Percentiles rank a stretch among this genome's conserved stretches.
phyloP scores from a whole-genome alignment of 2,329 filamentous ascomycete genomes.

The Zasmidium cellare region DNA sequence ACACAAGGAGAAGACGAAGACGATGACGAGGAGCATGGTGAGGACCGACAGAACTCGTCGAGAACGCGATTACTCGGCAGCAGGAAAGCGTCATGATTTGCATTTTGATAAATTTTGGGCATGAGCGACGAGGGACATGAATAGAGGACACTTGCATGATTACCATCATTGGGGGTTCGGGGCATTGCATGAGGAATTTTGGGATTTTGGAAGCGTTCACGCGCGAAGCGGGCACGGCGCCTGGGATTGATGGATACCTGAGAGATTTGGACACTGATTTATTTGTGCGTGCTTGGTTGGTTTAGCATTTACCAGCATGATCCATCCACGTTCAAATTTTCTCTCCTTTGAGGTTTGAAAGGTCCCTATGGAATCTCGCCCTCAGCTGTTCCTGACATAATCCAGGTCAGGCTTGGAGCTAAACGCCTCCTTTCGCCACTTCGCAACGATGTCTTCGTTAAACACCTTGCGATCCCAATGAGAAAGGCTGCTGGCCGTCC shows the following conservation, averaged over 20 bases:
- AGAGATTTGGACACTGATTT: not conserved
- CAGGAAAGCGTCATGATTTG: constrained; percentile 18
- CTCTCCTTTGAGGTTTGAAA: too few relatives aligned
- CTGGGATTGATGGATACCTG: not conserved
- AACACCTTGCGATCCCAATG: constrained; percentile 30
- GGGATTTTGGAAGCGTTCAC: not conserved
- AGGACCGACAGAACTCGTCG: constrained; percentile 21
- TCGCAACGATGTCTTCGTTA: constrained; percentile 25
- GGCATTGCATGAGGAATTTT: not conserved
- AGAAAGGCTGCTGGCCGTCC: too few relatives aligned
- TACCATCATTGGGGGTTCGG: not conserved
- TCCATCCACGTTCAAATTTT: too few relatives aligned
- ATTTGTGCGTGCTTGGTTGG: too few relatives aligned
- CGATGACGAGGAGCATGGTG: constrained; percentile 11
- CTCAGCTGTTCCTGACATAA: not conserved
- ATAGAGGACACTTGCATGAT: not conserved
- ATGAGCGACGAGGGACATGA: not conserved
- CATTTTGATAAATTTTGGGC: constrained; percentile 2
- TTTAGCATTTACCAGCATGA: too few relatives aligned
- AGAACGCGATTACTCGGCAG: constrained; percentile 17
- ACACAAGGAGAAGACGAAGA: constrained; percentile 18
- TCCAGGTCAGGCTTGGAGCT: not conserved
- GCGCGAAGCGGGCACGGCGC: not conserved
- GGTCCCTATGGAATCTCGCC: too few relatives aligned
- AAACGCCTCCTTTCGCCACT: constrained; percentile 23